Evolutionary conservation across 208 protist species (phyloP).

Genomic region (Trypanosoma vivax): DNA sequence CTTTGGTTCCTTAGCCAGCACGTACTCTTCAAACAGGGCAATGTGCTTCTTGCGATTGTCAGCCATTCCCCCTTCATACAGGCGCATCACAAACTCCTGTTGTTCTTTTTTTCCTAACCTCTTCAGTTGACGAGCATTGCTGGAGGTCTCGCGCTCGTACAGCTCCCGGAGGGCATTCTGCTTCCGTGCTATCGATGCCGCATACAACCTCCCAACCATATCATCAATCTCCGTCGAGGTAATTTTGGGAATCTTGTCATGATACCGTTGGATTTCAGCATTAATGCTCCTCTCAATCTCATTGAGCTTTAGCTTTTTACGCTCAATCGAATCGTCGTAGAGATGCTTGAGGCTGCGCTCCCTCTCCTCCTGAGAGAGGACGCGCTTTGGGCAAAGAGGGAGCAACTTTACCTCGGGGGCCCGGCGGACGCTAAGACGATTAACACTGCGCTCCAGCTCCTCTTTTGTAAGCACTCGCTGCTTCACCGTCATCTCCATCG

Average conservation of each 20-base stretch:
- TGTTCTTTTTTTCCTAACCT: slow-evolving; percentile 40
- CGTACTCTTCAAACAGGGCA: slow-evolving; percentile 70
- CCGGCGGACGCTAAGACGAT: slow-evolving; percentile 46
- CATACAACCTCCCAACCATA: slow-evolving; percentile 64
- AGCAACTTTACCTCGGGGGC: slow-evolving; percentile 29
- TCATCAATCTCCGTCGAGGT: slow-evolving; percentile 30
- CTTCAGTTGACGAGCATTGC: slow-evolving; percentile 20
- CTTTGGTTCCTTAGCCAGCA: slow-evolving; percentile 28
- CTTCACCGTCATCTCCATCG: slow-evolving; percentile 5
- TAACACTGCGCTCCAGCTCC: slow-evolving; percentile 62
- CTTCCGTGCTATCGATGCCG: slow-evolving; percentile 50
- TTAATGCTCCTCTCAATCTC: slow-evolving; percentile 43
- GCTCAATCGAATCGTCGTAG: slow-evolving; percentile 76
- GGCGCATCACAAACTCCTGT: slow-evolving; percentile 26
- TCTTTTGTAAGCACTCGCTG: slow-evolving; percentile 37
- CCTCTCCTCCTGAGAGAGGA: slow-evolving; percentile 42
- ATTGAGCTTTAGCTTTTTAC: slow-evolving; percentile 30
- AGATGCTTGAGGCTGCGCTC: slow-evolving; percentile 67
- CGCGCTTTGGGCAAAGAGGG: slow-evolving; percentile 29
- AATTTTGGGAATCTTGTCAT: slow-evolving; percentile 27
- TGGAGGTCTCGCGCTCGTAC: slow-evolving; percentile 28
- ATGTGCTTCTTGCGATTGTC: slow-evolving; percentile 69
- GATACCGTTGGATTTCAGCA: slow-evolving; percentile 36
- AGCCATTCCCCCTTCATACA: slow-evolving; percentile 76
- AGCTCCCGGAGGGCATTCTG: slow-evolving; percentile 42